These are phyloP conservation scores for Paramecium octaurelia DNA, from an alignment of 73 alveolate species.

Conservation along the genomic window DNA sequence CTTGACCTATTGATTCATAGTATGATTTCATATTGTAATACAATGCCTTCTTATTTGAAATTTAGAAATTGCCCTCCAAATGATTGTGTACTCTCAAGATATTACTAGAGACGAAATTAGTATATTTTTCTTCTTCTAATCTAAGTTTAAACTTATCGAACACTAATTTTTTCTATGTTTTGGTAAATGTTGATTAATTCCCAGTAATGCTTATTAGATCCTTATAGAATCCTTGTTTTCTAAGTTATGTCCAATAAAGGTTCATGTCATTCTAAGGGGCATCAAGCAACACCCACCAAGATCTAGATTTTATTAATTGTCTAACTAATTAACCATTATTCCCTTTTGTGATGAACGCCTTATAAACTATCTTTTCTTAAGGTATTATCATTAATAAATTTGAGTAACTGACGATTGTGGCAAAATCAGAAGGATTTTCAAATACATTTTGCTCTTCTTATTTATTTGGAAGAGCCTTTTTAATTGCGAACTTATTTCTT, in stretches of 20 bases:
- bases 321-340: slow-evolving; percentile 52
- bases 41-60: slow-evolving; percentile 80
- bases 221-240: neutral
- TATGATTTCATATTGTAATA: slow-evolving; percentile 82
- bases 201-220: neutral
- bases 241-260: slow-evolving; percentile 14
- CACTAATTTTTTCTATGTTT: neutral
- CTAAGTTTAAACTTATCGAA: neutral
- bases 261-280: neutral
- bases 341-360: slow-evolving; percentile 55
- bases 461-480: neutral
- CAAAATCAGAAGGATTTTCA: neutral
- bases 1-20: slow-evolving; percentile 65
- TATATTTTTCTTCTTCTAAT: neutral
- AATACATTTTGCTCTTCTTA: neutral
- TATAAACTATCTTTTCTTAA: neutral
- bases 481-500: neutral
- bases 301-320: slow-evolving; percentile 30
- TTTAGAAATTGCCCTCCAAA: slow-evolving; percentile 71
- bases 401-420: neutral
- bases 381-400: neutral
- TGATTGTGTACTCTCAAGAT: slow-evolving; percentile 65
- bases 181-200: neutral
- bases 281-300: slow-evolving; percentile 33
- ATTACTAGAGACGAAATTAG: neutral